Evolutionary conservation across 257 asterid genomes (phyloP), one percentile per base, ranked within the genome.

Genomic region (Nicotiana otophora): DNA sequence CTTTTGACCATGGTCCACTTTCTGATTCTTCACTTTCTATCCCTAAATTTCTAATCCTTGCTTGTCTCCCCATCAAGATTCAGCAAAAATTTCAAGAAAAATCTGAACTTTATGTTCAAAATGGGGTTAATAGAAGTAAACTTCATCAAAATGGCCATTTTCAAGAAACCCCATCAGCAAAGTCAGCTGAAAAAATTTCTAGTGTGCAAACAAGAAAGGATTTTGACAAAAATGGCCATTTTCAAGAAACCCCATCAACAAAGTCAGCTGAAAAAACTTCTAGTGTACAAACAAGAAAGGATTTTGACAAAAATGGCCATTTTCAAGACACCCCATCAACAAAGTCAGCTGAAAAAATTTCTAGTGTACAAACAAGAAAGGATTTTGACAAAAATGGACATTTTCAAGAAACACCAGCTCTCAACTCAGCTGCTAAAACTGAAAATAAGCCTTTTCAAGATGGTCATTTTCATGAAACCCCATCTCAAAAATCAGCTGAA

Each of bases 11-110:
- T 3, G 98, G 98, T 70, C 97, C 94, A 54, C 86, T 93, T 30
- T 88, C 94, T 8, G 70, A 61, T 36, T 88, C 93, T 19, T 83
- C 94, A 1, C 63, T 89, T 17, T 85, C 97, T 33, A 89, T 93
- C 57, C 87, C 86, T 0, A 85, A 78, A 74, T 95, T 95, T 63
- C 2, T 95, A 0, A 88, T 95, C 85, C 39, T 93, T 6, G 97
- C 97, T 53, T 87, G 87, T 12, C 90, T 95, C 20, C 98, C 97
- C 0, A 90, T 95, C 89, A 90, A 89, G 62, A 87, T 91, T 70
- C 81, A 72, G 4, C 86, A 81, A 16, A 82, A 60, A 51, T 17
- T 70, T 7, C 28, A 80, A 26, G 4, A 79, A 1, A 48, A 79
- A 17, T 7, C 62, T 23, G 9, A 31, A 14, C 0, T 3, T 28